A percentile compares a stretch with the other conserved stretches of the same genome.
Evolutionary conservation across 768 basidiomycete genomes (phyloP).

Genomic region (Boletus pseudopeckii): DNA sequence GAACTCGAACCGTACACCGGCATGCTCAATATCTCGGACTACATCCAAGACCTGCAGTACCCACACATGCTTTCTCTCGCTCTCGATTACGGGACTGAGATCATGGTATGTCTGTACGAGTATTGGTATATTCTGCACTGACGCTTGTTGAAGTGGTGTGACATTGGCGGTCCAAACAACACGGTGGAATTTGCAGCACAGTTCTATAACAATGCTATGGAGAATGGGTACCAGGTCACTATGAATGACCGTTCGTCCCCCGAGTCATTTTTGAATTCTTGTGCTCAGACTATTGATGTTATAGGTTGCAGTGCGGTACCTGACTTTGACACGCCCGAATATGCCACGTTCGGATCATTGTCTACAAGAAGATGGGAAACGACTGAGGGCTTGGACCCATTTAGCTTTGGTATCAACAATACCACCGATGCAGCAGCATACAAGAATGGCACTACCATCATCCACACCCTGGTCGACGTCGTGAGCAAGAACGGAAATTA

Average conservation of each 20-base stretch:
- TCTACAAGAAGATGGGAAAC: conserved; percentile 54
- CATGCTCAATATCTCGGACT: conserved; percentile 46
- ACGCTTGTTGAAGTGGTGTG: conserved; percentile 45
- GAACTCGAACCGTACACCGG: conserved; percentile 55
- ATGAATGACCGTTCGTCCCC: conserved; percentile 39
- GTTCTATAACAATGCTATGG: conserved; percentile 44
- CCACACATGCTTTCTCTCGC: conserved; percentile 52
- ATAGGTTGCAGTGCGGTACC: conserved; percentile 48
- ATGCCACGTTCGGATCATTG: conserved; percentile 43
- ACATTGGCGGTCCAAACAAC: conserved; percentile 51
- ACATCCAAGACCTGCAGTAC: conserved; percentile 47
- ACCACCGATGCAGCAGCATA: conserved; percentile 42
- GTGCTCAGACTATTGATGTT: background rate
- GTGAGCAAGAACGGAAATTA: conserved; percentile 64
- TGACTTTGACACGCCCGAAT: conserved; percentile 58
- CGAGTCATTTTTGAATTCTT: background rate
- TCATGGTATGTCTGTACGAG: conserved; percentile 41
- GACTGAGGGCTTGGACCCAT: conserved; percentile 56
- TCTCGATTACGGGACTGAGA: conserved; percentile 46
- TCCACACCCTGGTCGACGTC: conserved; percentile 53
- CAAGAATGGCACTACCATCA: conserved; percentile 46
- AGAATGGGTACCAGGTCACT: conserved; percentile 44
- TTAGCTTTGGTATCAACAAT: conserved; percentile 46
- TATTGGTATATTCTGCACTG: background rate
- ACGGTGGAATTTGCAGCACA: conserved; percentile 43